These are phyloP conservation scores for Globisporangium radiosum DNA, from an alignment of 352 stramenopile genomes.

Conservation along the genomic window DNA sequence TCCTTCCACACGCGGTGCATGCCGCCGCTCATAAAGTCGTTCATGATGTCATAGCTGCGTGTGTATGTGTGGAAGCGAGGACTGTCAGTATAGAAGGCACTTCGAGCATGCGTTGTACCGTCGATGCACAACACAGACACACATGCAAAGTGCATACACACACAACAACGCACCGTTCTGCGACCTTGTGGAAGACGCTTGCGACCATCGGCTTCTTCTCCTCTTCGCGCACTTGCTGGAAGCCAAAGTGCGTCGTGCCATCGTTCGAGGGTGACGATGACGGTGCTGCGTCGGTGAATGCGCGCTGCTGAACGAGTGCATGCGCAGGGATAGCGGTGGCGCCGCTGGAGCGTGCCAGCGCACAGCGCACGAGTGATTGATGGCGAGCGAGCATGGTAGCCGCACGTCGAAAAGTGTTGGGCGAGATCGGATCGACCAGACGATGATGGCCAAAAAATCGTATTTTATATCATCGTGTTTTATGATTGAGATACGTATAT, in stretches of 20 bases:
- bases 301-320: background rate
- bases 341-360: background rate
- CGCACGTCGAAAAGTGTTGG: no score
- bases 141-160: background rate
- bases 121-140: no score
- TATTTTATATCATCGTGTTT: no score
- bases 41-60: conserved; percentile 96
- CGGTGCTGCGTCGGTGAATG: background rate
- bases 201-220: conserved; percentile 95
- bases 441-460: no score
- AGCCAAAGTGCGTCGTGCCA: conserved; percentile 83
- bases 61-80: no score
- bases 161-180: conserved; percentile 77
- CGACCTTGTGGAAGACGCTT: conserved; percentile 97
- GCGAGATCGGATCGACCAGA: no score
- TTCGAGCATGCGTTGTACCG: no score
- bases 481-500: no score
- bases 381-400: conserved; percentile 8
- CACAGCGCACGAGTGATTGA: conserved; percentile 9
- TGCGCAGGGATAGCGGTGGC: background rate
- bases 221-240: conserved; percentile 84
- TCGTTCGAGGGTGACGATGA: conserved; percentile 1
- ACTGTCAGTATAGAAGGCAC: no score
- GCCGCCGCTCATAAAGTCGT: conserved; percentile 98
- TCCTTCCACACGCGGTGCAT: conserved; percentile 97